Evolutionary conservation across 2,329 filamentous ascomycete genomes (phyloP).

Genomic region (Calonectria pseudoreteaudii): DNA sequence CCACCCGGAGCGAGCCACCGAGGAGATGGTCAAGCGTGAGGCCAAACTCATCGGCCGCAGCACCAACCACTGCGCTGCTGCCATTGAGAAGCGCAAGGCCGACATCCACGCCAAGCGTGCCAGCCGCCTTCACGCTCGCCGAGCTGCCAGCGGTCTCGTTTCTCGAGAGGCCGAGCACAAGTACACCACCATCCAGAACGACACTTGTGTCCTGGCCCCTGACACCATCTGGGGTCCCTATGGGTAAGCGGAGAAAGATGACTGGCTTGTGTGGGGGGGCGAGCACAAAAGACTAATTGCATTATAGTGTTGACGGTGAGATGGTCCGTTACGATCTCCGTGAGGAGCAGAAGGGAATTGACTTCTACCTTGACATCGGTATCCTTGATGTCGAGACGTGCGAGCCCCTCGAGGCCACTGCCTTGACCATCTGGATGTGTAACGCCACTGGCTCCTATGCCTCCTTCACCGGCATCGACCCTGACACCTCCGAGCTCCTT

Average conservation of each 20-base stretch:
- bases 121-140: conserved; percentile 18
- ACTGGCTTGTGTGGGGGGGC: neutral
- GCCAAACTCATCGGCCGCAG: conserved; percentile 16
- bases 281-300: neutral
- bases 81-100: conserved; percentile 25
- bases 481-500: conserved; percentile 13
- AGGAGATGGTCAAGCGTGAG: conserved; percentile 15
- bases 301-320: conserved; percentile 17
- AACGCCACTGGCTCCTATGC: conserved; percentile 24
- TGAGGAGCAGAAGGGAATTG: conserved; percentile 21
- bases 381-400: conserved; percentile 25
- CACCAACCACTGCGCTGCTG: conserved; percentile 25
- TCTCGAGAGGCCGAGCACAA: neutral
- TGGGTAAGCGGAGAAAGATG: neutral
- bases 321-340: conserved; percentile 22
- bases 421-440: conserved; percentile 23
- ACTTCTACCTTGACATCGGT: conserved; percentile 26
- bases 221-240: conserved; percentile 20
- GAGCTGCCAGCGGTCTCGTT: conserved; percentile 9
- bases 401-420: conserved; percentile 17
- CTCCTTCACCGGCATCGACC: conserved; percentile 24
- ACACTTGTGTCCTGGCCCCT: conserved; percentile 21
- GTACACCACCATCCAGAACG: conserved; percentile 21
- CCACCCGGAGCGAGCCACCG: conserved; percentile 15
- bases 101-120: conserved; percentile 19